Base-by-base conservation (phyloP, 148 eudicot genomes). In the Selenicereus undatus region DNA sequence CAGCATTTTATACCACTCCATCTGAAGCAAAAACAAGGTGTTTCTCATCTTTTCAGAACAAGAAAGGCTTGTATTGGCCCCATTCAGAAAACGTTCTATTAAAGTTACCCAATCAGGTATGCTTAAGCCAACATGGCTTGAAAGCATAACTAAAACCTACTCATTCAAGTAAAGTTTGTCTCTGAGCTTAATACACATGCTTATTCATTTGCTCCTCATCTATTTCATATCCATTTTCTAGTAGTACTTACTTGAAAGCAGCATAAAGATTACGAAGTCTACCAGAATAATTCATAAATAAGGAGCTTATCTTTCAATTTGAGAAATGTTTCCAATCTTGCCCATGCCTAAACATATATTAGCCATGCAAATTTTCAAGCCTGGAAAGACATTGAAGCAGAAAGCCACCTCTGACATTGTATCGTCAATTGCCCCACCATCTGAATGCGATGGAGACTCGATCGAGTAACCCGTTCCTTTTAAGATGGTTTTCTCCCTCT, bases 401-500 rank as follows among this genome's bases (percentile, higher is more conserved):
- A 12, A 48, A 71, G 78, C 36, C 87, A 96, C 99, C 99, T 96
- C 97, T 54, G 99, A 94, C 72, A 91, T 77, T 82, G 84, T 85
- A 82, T 96, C 99, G 75, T 93, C 98, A 3, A 73, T 56, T 8
- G 32, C 88, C 84, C 75, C 87, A 6, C 83, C 74, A 78, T 92
- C 97, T 43, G 97, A 92, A 71, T 88, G 87, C 65, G 88, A 90
- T 51, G 98, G 97, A 82, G 98, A 96, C 60, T 91, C 84, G 50
- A 87, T 50, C 0, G 91, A 85, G 79, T 84, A 91, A 71, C 78
- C 88, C 14, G 91, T 86, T 68, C 94, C 95, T 87, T 92, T 94
- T 74, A 96, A 88, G 79, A 96, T 94, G 72, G 52, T 81, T 84
- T 94, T 96, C 84, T 96, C 99, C 86, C 98, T 89, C 81, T 94